Evolutionary conservation across 306 rosid species (phyloP).

Genomic region (Gastrolobium bilobum): DNA sequence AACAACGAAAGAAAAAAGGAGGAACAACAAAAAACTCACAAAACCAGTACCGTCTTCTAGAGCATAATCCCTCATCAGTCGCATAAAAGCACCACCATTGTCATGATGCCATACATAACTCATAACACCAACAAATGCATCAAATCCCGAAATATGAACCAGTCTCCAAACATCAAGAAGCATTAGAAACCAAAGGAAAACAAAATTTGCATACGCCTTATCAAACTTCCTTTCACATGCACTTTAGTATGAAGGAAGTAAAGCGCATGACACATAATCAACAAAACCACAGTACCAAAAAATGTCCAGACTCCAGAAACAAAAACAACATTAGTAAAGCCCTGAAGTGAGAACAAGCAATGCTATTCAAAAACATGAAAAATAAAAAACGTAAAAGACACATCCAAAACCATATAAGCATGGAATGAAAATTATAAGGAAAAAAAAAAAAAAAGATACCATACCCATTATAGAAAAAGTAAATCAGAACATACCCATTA

Average conservation of each 20-base stretch:
- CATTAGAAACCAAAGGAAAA: background rate
- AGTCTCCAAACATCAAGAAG: background rate
- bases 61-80: background rate
- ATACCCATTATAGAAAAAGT: slow-evolving; percentile 30
- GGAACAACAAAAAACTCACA: background rate
- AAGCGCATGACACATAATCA: background rate
- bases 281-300: background rate
- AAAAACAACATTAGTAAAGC: background rate
- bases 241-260: background rate
- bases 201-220: background rate
- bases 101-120: background rate
- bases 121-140: background rate
- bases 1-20: background rate
- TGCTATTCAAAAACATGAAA: background rate
- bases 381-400: background rate
- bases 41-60: background rate
- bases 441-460: background rate
- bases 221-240: background rate
- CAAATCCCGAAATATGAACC: slow-evolving; percentile 6
- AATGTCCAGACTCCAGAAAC: background rate
- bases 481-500: slow-evolving; percentile 34
- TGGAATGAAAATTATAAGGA: background rate
- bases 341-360: background rate
- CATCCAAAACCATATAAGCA: background rate
- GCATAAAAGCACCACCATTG: background rate